Base-by-base conservation (phyloP, 345 rosid genomes). In the Pistacia atlantica region DNA sequence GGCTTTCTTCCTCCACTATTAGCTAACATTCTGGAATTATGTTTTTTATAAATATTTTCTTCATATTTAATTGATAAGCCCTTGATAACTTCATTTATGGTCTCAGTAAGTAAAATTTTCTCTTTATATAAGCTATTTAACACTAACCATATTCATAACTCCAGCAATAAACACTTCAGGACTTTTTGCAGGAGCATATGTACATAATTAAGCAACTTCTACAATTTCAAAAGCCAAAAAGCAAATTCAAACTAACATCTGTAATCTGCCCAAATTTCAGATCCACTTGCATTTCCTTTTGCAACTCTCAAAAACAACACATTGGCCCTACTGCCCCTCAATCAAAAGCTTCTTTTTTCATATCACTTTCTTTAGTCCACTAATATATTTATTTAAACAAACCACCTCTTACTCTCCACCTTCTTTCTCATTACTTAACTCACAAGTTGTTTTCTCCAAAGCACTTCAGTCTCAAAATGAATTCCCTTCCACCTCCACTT, bases 241-340 rank as follows among this genome's bases (percentile, higher is more conserved):
- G 18, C 49, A 63, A 60, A 62, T 71, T 60, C 77, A 80, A 85
- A 83, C 57, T 46, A 52, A 69, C 46, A 61, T 69, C 77, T 59
- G 74, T 73, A 38, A 51, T 84, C 77, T 81, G 77, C 75, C 75
- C 73, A 61, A 66, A 88, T 81, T 77, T 81, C n/a, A 65, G 80
- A 75, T 66, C 86, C 86, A 77, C 75, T 68, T 46, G 57, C 63
- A 73, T 64, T 59, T 71, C 71, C 87, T 86, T 88, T 88, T 67
- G 31, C 71, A 60, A 71, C 56, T 83, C 71, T 84, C 77, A 71
- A 83, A 80, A 86, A 46, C 67, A 79, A 58, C 87, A 77, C 52
- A 75, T 67, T 67, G 87, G 89, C 72, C 90, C 94, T 86, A 82
- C 86, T 81, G 55, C 75, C 75, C 68, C 83, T 45, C 65, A 64